Conservation (phyloP, 2,329 filamentous ascomycete genomes). For the Diaporthe velutina region DNA sequence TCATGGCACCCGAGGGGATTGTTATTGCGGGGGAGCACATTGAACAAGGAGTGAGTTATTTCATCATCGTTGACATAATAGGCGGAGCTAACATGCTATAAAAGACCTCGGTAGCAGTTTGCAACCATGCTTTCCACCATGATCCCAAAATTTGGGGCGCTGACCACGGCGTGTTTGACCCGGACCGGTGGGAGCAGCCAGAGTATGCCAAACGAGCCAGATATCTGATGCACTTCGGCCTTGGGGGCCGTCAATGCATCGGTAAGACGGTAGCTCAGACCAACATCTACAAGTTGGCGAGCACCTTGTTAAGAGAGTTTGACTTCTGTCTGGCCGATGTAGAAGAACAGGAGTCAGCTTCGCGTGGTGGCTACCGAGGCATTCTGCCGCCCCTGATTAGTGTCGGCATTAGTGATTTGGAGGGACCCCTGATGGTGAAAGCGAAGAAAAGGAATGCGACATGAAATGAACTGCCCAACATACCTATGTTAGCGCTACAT, state of each 20-base stretch:
- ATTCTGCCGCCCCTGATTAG: conserved; percentile 39
- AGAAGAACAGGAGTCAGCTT: conserved; percentile 32
- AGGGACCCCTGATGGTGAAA: conserved; percentile 18
- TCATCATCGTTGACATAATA: background rate
- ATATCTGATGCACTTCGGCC: conserved; percentile 51
- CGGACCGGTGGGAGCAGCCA: conserved; percentile 44
- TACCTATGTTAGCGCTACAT: too few species aligned
- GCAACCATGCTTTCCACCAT: conserved; percentile 52
- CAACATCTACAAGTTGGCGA: conserved; percentile 51
- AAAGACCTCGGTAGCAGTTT: conserved; percentile 49
- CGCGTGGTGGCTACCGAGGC: conserved; percentile 34
- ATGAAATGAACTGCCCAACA: background rate
- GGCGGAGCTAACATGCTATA: background rate
- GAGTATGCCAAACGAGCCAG: conserved; percentile 37
- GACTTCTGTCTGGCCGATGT: conserved; percentile 47
- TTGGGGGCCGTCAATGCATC: conserved; percentile 50
- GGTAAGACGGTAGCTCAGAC: conserved; percentile 50
- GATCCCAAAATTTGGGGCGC: conserved; percentile 48
- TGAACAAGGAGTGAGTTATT: background rate
- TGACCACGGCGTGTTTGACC: conserved; percentile 45
- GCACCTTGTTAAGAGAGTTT: conserved; percentile 44
- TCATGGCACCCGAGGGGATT: conserved; percentile 9
- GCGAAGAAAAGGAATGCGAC: background rate
- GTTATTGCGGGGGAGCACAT: background rate
- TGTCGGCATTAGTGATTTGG: conserved; percentile 42